phyloP scores from a whole-genome alignment of 2,329 filamentous ascomycete species.

The Sclerotinia spermophila region DNA sequence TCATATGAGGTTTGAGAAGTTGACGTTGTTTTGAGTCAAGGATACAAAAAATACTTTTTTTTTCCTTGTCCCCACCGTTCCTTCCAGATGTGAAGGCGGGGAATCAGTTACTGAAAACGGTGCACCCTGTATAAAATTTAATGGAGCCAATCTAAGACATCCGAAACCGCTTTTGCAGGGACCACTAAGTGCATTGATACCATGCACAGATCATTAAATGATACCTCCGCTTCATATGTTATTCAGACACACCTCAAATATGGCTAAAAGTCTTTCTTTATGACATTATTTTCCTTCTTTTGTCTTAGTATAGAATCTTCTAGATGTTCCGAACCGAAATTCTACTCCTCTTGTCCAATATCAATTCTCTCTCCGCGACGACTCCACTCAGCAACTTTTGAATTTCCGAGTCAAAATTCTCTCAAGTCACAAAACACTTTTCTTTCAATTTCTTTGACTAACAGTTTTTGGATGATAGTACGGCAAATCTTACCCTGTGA shows the following conservation, averaged over 20 bases:
- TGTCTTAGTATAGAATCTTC: neutral
- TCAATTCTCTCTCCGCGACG: constrained; percentile 8
- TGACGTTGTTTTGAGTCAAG: constrained; percentile 5
- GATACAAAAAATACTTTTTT: neutral
- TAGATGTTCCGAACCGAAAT: constrained; percentile 4
- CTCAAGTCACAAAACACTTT: neutral
- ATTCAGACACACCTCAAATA: neutral
- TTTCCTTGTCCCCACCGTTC: neutral
- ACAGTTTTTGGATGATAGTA: neutral
- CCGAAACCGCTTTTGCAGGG: constrained; percentile 5
- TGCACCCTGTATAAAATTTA: neutral
- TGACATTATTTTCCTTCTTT: neutral
- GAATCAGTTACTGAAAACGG: constrained; percentile 2
- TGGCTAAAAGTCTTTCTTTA: neutral
- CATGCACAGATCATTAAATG: neutral
- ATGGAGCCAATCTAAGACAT: neutral
- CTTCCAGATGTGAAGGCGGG: neutral
- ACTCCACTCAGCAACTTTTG: neutral
- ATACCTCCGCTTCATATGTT: neutral
- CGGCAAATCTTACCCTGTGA: neutral
- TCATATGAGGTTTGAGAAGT: neutral
- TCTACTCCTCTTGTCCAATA: neutral
- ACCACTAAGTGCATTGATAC: neutral
- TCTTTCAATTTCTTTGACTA: neutral
- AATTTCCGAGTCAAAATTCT: neutral